Evolutionary conservation across 495 filamentous ascomycete species (phyloP), one percentile per base, ranked within the genome.

Genomic region (Podospora sp.): DNA sequence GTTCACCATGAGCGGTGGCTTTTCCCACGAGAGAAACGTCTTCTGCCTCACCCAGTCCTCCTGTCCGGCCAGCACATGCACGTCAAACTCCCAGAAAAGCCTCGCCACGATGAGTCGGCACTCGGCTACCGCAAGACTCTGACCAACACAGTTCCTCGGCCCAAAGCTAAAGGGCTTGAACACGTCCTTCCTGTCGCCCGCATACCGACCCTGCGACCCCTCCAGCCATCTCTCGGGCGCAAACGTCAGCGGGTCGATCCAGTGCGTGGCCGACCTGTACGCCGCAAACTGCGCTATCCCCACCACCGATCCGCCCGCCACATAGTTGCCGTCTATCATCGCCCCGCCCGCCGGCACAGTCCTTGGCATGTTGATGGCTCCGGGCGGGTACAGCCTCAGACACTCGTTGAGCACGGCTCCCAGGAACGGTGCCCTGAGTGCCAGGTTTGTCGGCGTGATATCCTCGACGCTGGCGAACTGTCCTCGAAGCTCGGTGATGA

Each of bases 111-210:
- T 70, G 0, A 78, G 40, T 1, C 69, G 62, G 63, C 82, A 76
- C 68, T 84, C 80, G 27, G 46, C 62, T 6, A 68, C 78, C 14
- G 82, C 81, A 7, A 82, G 66, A 60, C 29, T 50, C 63, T 57
- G 76, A 21, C 86, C 87, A 46, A 87, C 77, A 66, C 86, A 89
- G 68, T 85, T 84, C 51, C 87, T 70, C 20, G 82, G 84, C 0
- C 87, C 87, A 33, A 78, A 24, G 50, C 77, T 77, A 64, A 89
- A 90, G 11, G 85, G 82, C 60, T 84, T 80, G 22, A 83, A 72
- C 12, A 79, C 80, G 11, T 80, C 79, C 25, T 73, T 62, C 7
- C 74, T 68, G 69, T 90, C 87, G 29, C 74, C 66, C 14, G 69
- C 72, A 66, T 80, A 87, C 55, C 70, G 20, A 16, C 14, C 61